Percentiles rank a stretch among this genome's conserved stretches.
Conservation (phyloP, 2,329 filamentous ascomycete species). For the Torrubiella hemipterigena region DNA sequence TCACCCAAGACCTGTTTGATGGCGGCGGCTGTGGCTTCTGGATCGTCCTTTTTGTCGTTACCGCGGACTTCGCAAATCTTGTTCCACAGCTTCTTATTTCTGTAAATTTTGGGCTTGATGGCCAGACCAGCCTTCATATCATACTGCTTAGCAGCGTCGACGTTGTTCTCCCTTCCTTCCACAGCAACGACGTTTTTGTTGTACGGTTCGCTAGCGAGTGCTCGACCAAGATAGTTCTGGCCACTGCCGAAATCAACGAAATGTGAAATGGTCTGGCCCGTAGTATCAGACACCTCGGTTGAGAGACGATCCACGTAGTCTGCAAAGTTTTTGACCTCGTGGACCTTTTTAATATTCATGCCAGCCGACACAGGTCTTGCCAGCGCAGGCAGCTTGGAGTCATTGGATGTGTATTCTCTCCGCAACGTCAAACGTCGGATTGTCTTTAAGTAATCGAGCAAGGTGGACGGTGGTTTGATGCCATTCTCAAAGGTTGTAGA, state of each 20-base stretch:
- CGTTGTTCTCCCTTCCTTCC: constrained; percentile 77
- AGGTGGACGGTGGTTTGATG: constrained; percentile 33
- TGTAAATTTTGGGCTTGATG: constrained; percentile 58
- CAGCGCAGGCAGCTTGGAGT: constrained; percentile 40
- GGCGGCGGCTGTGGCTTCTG: constrained; percentile 18
- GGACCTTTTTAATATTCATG: constrained; percentile 93
- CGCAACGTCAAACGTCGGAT: constrained; percentile 58
- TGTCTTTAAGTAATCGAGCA: constrained; percentile 61
- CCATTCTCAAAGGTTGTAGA: constrained; percentile 13
- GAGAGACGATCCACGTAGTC: constrained; percentile 59
- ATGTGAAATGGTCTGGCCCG: constrained; percentile 58
- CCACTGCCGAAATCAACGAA: constrained; percentile 94
- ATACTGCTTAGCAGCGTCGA: constrained; percentile 70
- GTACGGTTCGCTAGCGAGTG: constrained; percentile 75
- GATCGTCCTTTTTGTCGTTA: constrained; percentile 25
- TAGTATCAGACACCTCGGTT: constrained; percentile 43
- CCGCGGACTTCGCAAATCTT: constrained; percentile 30
- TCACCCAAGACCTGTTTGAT: constrained; percentile 21
- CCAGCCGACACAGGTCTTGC: constrained; percentile 67
- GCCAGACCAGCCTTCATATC: constrained; percentile 73
- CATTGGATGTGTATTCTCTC: constrained; percentile 41
- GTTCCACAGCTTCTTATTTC: constrained; percentile 73
- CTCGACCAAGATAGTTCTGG: constrained; percentile 88
- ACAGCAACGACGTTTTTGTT: constrained; percentile 82
- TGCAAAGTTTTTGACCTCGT: constrained; percentile 89